Conservation (phyloP, 75 land plant species). For the Selaginella moellendorffii region DNA sequence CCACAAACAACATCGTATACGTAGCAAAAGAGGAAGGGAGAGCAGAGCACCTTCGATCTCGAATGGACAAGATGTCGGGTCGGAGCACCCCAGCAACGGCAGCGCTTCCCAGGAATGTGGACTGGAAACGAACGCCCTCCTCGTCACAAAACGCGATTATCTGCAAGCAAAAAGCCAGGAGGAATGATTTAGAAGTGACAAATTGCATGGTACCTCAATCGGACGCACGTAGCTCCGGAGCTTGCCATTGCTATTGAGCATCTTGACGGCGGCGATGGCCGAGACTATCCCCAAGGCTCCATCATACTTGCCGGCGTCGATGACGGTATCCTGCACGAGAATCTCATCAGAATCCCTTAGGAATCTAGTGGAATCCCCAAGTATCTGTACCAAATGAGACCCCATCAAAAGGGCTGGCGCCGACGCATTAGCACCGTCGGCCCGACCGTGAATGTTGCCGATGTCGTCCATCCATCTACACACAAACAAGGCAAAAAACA, state of each 20-base stretch:
- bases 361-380: not conserved
- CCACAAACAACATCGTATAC: not conserved
- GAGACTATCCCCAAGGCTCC: constrained; percentile 81
- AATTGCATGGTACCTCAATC: constrained; percentile 46
- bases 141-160: constrained; percentile 98
- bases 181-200: not conserved
- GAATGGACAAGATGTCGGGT: constrained; percentile 29
- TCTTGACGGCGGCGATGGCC: constrained; percentile 85
- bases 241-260: constrained; percentile 34
- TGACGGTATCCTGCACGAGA: constrained; percentile 94
- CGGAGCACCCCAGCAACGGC: constrained; percentile 80
- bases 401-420: constrained; percentile 65
- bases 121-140: constrained; percentile 93
- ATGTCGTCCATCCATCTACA: constrained; percentile 83
- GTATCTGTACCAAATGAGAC: constrained; percentile 57
- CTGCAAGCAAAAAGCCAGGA: constrained; percentile 20
- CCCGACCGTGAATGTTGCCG: constrained; percentile 91
- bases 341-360: not conserved
- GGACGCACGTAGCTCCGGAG: constrained; percentile 47
- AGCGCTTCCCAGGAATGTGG: constrained; percentile 93
- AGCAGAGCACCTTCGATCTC: constrained; percentile 62
- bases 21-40: constrained; percentile 4
- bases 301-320: constrained; percentile 96
- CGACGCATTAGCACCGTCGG: constrained; percentile 47
- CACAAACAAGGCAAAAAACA: not conserved